Evolutionary conservation across 441 rosid genomes (phyloP), one percentile per base, ranked within the genome.

Genomic region (Biscutella laevigata): DNA sequence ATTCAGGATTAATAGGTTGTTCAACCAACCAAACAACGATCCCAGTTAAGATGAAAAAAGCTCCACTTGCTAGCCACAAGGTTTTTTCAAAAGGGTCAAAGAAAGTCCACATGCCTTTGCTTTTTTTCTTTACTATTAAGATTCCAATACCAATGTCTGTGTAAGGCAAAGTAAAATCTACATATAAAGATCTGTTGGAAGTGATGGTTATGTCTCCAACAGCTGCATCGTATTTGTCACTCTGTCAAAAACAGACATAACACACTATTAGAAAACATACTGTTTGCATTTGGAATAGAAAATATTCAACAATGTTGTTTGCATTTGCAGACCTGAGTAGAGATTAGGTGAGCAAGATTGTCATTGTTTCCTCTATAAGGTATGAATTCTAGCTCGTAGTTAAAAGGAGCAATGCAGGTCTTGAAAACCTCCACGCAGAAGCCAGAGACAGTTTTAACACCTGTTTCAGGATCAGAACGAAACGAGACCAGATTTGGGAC

Each of bases 141-240:
- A 71, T 61, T 29, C 71, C 64, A 10, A 64, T 33, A 11, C 78
- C 82, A 9, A 66, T 29, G 22, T 77, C 75, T 0, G 72, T 66
- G 65, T 21, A 77, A 11, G 86, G 68, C 35, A 72, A 38, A 1
- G 75, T 72, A 51, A 79, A 79, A 59, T 79, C 77, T 3, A 73
- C 77, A 6, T 59, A 62, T 5, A 11, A 9, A 12, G 75, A 66
- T 59, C 84, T 60, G 65, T 51, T 50, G 3, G 67, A 58, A 11
- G 66, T 64, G 24, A 79, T 71, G 9, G 79, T 74, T 4, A 62
- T 65, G 12, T 79, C 84, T 3, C 81, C 81, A 14, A 76, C 74
- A 6, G 54, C 77, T 16, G 63, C 81, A 41, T 79, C 79, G n/a
- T 57, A 71, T 1, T 62, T 61, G 60, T 71, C 49, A 0, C 57